Conservation (phyloP, 2,329 filamentous ascomycete species). For the Fusarium bulbicola region DNA sequence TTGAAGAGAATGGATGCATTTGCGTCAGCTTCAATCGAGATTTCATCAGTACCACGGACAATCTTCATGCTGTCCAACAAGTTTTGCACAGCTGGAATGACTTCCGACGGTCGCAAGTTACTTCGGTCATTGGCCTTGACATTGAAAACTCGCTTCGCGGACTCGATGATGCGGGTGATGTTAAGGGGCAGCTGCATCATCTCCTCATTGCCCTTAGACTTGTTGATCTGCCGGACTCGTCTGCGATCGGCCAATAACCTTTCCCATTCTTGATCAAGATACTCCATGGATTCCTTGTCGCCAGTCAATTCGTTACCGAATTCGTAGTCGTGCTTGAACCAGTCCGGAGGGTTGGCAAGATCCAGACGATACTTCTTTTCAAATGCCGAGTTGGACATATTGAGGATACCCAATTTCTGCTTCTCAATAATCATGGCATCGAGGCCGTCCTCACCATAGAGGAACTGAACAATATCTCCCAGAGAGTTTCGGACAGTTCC, state of each 20-base stretch:
- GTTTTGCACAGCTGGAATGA: constrained; percentile 80
- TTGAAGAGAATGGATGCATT: constrained; percentile 94
- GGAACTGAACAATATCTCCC: constrained; percentile 95
- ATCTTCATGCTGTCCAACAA: constrained; percentile 82
- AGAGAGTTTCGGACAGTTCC: constrained; percentile 97
- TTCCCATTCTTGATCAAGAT: constrained; percentile 90
- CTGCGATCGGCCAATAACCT: constrained; percentile 77
- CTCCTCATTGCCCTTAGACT: constrained; percentile 77
- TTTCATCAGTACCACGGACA: constrained; percentile 82
- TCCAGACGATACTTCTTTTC: constrained; percentile 86
- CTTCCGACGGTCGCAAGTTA: constrained; percentile 87
- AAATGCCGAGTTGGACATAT: constrained; percentile 80
- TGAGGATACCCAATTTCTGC: constrained; percentile 87
- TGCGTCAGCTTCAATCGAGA: constrained; percentile 86
- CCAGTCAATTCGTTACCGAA: constrained; percentile 87
- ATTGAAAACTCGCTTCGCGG: constrained; percentile 88
- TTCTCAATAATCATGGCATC: constrained; percentile 95
- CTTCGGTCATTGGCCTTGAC: constrained; percentile 87
- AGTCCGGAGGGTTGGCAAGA: constrained; percentile 66
- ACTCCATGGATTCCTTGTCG: constrained; percentile 85
- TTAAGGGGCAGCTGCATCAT: constrained; percentile 94
- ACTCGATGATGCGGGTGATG: constrained; percentile 88
- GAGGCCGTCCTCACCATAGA: constrained; percentile 96
- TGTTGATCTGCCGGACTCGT: constrained; percentile 75
- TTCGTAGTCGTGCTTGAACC: constrained; percentile 70